Evolutionary conservation across 768 basidiomycete species (phyloP).

Genomic region (Calocera viscosa): DNA sequence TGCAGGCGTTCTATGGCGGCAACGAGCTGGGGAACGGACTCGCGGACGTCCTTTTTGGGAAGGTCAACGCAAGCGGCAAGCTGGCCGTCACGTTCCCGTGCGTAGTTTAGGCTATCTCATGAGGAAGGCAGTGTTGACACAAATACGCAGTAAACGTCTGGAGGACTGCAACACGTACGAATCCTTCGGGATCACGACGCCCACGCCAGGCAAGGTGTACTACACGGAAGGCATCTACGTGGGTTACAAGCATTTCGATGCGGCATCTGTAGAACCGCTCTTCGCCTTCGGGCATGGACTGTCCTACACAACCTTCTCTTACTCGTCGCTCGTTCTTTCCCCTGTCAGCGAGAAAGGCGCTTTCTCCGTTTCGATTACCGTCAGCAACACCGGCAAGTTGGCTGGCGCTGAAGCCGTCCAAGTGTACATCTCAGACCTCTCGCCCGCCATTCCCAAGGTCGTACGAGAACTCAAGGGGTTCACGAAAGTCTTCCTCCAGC

Average conservation of each 20-base stretch:
- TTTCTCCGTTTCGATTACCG: constrained; percentile 16
- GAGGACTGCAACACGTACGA: constrained; percentile 5
- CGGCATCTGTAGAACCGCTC: constrained; percentile 15
- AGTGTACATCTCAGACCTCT: constrained; percentile 16
- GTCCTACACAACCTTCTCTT: constrained; percentile 23
- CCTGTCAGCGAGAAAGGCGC: constrained; percentile 10
- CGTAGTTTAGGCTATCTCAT: not conserved
- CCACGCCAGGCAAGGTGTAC: constrained; percentile 7
- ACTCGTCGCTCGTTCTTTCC: constrained; percentile 16
- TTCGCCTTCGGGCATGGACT: constrained; percentile 26
- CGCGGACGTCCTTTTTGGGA: constrained; percentile 49
- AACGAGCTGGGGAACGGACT: constrained; percentile 46
- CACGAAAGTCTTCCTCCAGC: constrained; percentile 18
- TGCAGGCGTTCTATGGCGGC: constrained; percentile 24
- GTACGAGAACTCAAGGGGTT: constrained; percentile 20
- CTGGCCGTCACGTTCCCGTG: constrained; percentile 43
- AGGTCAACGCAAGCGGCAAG: constrained; percentile 47
- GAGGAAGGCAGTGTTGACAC: not conserved
- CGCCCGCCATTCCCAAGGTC: not conserved
- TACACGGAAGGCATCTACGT: constrained; percentile 24
- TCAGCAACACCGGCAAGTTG: constrained; percentile 16
- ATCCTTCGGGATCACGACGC: not conserved
- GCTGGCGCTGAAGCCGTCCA: constrained; percentile 19
- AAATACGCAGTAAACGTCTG: not conserved
- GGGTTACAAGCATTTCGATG: constrained; percentile 24